A percentile compares a stretch with the other conserved stretches of the same genome.
Conservation (phyloP, 2,329 filamentous ascomycete genomes). For the Paraconiothyrium sp. region DNA sequence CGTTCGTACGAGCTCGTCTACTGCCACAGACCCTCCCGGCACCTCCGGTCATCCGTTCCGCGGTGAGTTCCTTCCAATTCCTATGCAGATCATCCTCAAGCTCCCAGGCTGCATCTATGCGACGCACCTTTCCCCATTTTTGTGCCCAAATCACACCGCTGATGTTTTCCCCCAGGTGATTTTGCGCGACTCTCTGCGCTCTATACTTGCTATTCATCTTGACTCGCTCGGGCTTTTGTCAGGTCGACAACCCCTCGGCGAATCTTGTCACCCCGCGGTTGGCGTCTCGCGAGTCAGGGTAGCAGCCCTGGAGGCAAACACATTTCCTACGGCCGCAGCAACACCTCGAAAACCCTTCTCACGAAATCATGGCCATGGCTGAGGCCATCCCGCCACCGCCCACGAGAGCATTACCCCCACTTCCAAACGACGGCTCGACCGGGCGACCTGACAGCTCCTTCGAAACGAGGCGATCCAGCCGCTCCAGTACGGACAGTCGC, state of each 20-base stretch:
- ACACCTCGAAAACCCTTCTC: background rate
- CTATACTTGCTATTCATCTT: background rate
- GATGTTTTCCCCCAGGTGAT: background rate
- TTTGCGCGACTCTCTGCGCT: slow-evolving; percentile 4
- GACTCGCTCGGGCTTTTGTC: background rate
- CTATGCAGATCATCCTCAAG: background rate
- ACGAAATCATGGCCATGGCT: slow-evolving; percentile 36
- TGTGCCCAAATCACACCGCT: background rate
- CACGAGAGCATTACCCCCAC: slow-evolving; percentile 36
- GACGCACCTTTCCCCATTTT: background rate
- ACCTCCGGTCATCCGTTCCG: slow-evolving; percentile 1
- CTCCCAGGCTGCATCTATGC: background rate
- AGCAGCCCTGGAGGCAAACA: slow-evolving; percentile 8
- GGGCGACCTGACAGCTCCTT: slow-evolving; percentile 21
- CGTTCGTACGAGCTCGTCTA: background rate
- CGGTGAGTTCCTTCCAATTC: slow-evolving; percentile 13
- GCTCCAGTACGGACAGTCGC: slow-evolving; percentile 32
- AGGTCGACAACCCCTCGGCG: slow-evolving; percentile 11
- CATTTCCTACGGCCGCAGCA: slow-evolving; percentile 1
- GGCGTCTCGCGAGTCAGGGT: slow-evolving; percentile 9
- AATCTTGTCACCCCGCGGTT: slow-evolving; percentile 15
- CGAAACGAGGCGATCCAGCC: slow-evolving; percentile 26
- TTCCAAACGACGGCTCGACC: slow-evolving; percentile 31
- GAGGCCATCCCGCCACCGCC: slow-evolving; percentile 34
- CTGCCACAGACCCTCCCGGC: slow-evolving; percentile 1